A percentile compares a stretch with the other conserved stretches of the same genome.
Evolutionary conservation across 495 filamentous ascomycete species (phyloP).

Genomic region (Daldinia loculata): DNA sequence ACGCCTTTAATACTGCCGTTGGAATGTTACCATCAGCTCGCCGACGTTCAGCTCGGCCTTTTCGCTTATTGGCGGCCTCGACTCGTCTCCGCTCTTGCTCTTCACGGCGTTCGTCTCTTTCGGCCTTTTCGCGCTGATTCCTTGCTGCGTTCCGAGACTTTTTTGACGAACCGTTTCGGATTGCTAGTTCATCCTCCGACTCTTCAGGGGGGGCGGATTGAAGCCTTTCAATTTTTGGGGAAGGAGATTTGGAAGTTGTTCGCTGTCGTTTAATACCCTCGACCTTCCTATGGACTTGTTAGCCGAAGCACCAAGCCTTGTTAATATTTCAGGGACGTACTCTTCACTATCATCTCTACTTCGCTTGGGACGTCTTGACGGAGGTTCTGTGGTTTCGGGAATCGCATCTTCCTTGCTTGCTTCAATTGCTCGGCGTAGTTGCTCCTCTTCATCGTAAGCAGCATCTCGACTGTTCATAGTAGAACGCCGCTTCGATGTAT

Average conservation of each 20-base stretch:
- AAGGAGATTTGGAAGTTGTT: conserved; percentile 76
- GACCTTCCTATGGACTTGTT: conserved; percentile 51
- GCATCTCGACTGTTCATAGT: conserved; percentile 98
- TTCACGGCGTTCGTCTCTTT: conserved; percentile 77
- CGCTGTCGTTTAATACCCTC: conserved; percentile 71
- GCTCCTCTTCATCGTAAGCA: conserved; percentile 94
- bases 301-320: background rate
- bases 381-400: conserved; percentile 57
- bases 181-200: conserved; percentile 74
- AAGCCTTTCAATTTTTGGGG: conserved; percentile 61
- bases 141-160: conserved; percentile 72
- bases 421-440: conserved; percentile 87
- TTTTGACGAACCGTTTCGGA: conserved; percentile 63
- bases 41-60: conserved; percentile 75
- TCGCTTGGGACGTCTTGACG: conserved; percentile 74
- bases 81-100: conserved; percentile 72
- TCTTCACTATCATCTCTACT: conserved; percentile 92
- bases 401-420: conserved; percentile 84
- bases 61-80: conserved; percentile 77
- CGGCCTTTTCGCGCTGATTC: conserved; percentile 75
- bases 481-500: conserved; percentile 81
- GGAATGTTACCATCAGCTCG: conserved; percentile 74
- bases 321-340: conserved; percentile 54
- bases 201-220: conserved; percentile 61
- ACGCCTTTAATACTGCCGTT: conserved; percentile 22